Base-by-base conservation (phyloP, 257 asterid species). In the Prunella vulgaris region DNA sequence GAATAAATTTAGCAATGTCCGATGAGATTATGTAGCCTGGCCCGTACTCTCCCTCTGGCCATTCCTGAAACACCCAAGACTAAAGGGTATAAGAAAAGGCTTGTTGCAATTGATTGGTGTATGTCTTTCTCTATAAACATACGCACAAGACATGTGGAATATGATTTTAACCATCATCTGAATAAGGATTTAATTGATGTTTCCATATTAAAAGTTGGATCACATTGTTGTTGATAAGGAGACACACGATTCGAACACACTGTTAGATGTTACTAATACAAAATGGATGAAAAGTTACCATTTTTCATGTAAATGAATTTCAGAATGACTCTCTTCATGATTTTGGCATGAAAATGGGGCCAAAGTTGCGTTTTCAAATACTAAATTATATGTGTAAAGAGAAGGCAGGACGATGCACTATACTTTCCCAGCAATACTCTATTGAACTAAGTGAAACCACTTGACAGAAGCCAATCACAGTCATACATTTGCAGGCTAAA, bases 1-100 rank as follows among this genome's bases (percentile, higher is more conserved):
- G 77, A 64, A 94, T 60, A 65, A 67, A 79, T 62, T 82, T 84
- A 40, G 93, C 99, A 37, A 94, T 89, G 80, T 91, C 97, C n/a
- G 87, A 78, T 17, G 99, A 91, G 74, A 94, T 77, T 48, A 91
- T 82, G 81, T 94, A 94, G 64, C 97, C 97, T 6, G 99, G 99
- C 60, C 99, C 99, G 71, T 94, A 94, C 59, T 79, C 86, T 83
- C 84, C 96, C 93, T 88, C 97, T 4, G 97, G 99, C 99, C 99
- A 94, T 79, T 94, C 97, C 99, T 92, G 84, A 68, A 78, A 33
- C 68, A 54, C 58, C 54, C 17, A 73, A 18, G 58, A 57, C 6
- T 10, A 21, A 62, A 1, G 22, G 46, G 12, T 18, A 59, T 17
- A 38, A 25, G 15, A 42, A 40, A 14, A 74, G 61, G 52, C 52